Evolutionary conservation across 805 yeast species (phyloP).

Genomic region (Ogataea zsoltii): DNA sequence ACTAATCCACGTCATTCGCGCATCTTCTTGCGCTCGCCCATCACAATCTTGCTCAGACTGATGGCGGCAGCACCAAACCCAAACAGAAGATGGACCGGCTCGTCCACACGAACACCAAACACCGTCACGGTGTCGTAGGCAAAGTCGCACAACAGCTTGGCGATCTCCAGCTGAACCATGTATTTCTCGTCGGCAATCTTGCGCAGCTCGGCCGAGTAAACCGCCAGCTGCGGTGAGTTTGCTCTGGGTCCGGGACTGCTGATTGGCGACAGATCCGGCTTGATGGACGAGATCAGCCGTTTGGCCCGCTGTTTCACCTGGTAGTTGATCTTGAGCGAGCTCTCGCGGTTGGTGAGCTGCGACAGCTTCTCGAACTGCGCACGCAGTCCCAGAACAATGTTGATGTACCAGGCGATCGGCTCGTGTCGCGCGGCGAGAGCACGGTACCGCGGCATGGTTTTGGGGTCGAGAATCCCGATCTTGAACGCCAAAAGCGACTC

Average conservation of each 20-base stretch:
- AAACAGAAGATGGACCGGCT: slow-evolving; percentile 31
- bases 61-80: slow-evolving; percentile 36
- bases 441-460: slow-evolving; percentile 30
- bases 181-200: slow-evolving; percentile 37
- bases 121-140: slow-evolving; percentile 49
- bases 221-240: slow-evolving; percentile 10
- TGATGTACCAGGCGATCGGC: slow-evolving; percentile 67
- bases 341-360: slow-evolving; percentile 47
- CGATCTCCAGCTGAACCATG: slow-evolving; percentile 40
- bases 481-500: slow-evolving; percentile 61
- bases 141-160: slow-evolving; percentile 46
- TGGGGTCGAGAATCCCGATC: slow-evolving; percentile 45
- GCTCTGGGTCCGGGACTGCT: slow-evolving; percentile 12
- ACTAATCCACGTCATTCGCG: no score
- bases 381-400: slow-evolving; percentile 57
- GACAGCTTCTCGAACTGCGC: slow-evolving; percentile 47
- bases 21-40: slow-evolving; percentile 24
- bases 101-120: slow-evolving; percentile 38
- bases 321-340: slow-evolving; percentile 55
- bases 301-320: slow-evolving; percentile 61
- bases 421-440: slow-evolving; percentile 55
- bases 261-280: slow-evolving; percentile 21
- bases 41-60: slow-evolving; percentile 35
- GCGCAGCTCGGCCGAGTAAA: slow-evolving; percentile 30
- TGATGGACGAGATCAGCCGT: slow-evolving; percentile 22